phyloP scores from a whole-genome alignment of 768 basidiomycete species.

The Lentinula raphanica region DNA sequence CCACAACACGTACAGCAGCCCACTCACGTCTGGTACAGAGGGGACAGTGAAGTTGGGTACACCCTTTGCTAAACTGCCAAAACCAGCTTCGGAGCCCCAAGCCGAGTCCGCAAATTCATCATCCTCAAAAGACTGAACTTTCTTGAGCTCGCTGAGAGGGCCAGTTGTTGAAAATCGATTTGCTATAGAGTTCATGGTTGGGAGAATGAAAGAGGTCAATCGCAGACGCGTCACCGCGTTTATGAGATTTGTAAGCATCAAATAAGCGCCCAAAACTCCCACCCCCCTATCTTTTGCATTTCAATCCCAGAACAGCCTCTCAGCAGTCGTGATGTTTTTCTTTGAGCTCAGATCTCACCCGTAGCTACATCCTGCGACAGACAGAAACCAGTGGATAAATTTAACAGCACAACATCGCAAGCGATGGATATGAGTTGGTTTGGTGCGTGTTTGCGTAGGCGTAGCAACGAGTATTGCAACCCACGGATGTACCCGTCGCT shows the following conservation, averaged over 20 bases:
- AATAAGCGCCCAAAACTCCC: neutral
- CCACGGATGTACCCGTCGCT: neutral
- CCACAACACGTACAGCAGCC: neutral
- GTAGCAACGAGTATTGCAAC: neutral
- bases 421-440: too few relatives aligned
- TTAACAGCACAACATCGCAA: too few relatives aligned
- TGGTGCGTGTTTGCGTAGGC: neutral
- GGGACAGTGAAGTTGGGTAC: conserved; percentile 71
- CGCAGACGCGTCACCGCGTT: conserved; percentile 26
- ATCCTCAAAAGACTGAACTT: conserved; percentile 50
- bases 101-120: conserved; percentile 60
- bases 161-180: conserved; percentile 60
- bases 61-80: conserved; percentile 68
- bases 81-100: conserved; percentile 84
- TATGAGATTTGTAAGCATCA: conserved; percentile 26
- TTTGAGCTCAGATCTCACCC: too few relatives aligned
- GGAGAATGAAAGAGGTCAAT: conserved; percentile 30
- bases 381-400: too few relatives aligned
- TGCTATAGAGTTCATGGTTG: conserved; percentile 68
- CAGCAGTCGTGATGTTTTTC: too few relatives aligned
- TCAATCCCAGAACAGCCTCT: too few relatives aligned
- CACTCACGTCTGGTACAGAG: conserved; percentile 68
- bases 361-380: too few relatives aligned
- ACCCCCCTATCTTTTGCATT: too few relatives aligned
- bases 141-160: conserved; percentile 42